Percentiles rank a stretch among this genome's conserved stretches.
Conservation (phyloP, 805 yeast genomes). For the Zygoascus flipseniorum region DNA sequence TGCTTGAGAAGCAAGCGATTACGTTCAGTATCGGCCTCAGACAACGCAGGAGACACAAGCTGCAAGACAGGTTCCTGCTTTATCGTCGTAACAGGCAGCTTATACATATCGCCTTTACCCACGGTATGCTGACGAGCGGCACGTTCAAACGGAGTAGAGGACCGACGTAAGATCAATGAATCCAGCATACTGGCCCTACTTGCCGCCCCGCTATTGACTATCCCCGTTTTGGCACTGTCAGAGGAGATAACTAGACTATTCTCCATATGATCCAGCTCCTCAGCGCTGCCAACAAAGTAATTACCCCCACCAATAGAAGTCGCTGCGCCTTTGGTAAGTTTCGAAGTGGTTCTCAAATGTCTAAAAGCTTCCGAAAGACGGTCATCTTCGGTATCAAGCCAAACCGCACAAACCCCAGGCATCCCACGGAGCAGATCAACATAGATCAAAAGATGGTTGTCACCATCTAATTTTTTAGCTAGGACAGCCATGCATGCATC, state of each 20-base stretch:
- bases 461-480: neutral
- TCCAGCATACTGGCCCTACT: neutral
- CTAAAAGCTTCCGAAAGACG: neutral
- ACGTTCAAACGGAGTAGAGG: neutral
- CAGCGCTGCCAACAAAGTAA: neutral
- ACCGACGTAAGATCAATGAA: neutral
- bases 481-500: neutral
- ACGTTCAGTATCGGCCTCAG: neutral
- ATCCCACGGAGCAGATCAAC: neutral
- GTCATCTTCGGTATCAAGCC: neutral
- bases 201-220: neutral
- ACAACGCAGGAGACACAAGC: neutral
- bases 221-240: neutral
- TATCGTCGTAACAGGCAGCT: neutral
- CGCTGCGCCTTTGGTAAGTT: neutral
- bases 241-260: neutral
- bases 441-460: neutral
- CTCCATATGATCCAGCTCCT: neutral
- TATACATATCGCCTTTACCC: neutral
- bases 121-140: neutral
- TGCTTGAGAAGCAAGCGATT: slow-evolving; percentile 18
- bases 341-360: neutral
- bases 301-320: neutral
- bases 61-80: neutral
- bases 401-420: neutral